Evolutionary conservation across 2,329 filamentous ascomycete species (phyloP), one percentile per base, ranked within the genome.

Genomic region (Chalaropsis ovoidea): DNA sequence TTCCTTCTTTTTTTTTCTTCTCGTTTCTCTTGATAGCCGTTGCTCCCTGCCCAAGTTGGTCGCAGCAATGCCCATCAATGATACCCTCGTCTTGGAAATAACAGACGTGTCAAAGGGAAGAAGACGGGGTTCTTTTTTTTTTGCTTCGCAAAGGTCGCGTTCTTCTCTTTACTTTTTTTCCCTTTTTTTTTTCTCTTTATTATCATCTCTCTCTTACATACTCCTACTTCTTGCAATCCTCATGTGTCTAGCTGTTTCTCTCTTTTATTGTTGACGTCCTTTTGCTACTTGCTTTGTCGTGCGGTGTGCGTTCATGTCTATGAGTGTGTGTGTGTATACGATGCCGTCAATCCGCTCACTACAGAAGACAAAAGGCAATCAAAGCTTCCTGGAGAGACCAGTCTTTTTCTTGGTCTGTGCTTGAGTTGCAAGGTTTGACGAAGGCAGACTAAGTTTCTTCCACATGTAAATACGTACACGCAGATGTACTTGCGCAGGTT

Each of bases 81-180:
- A 62, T 62, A 62, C 60, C 60, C 60, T 62, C 60, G 60, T 62
- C 60, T 62, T 62, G 60, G 41, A 62, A 62, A 43, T 62, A 62
- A 62, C 60, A 62, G 60, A 62, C 60, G 42, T 62, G 60, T 62
- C 60, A 31, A 62, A 62, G 42, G 60, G 60, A 47, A 62, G 42
- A 31, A 62, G 42, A 27, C 19, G 41, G 41, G 42, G 39, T 43
- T 62, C 42, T 27, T 47, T 45, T 62, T 43, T 62, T 43, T 62
- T 62, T 45, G 27, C 43, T 45, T 62, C 39, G 13, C 42, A 47
- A 45, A 62, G 52, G 60, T 62, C 60, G 60, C 60, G 22, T 62
- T 62, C 43, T 47, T 61, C 41, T 41, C 58, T 62, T 45, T 43
- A 60, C 41, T 47, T 45, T 64, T n/a, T 19, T 41, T 24, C 42